phyloP scores from a whole-genome alignment of 108 stramenopile genomes.

The Skeletonema menzelii region DNA sequence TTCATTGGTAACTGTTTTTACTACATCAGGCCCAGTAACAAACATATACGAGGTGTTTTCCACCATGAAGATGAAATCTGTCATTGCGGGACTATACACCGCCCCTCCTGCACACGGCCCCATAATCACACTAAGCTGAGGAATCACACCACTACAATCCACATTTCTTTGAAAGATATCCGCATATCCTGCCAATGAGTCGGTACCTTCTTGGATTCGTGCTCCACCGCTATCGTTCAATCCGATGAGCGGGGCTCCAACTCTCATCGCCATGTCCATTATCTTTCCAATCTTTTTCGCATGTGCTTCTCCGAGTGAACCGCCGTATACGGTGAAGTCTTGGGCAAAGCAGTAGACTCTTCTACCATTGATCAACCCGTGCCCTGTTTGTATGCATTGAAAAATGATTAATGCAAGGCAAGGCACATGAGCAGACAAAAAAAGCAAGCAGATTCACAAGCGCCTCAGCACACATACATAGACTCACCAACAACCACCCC shows the following conservation, averaged over 20 bases:
- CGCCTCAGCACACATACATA: background rate
- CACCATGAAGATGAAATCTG: slow-evolving; percentile 99
- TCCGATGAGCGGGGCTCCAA: slow-evolving; percentile 97
- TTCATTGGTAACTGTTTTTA: slow-evolving; percentile 99
- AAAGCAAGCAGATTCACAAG: background rate
- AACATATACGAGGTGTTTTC: slow-evolving; percentile 97
- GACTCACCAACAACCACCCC: slow-evolving; percentile 82
- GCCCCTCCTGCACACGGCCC: slow-evolving; percentile 94
- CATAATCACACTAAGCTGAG: slow-evolving; percentile 95
- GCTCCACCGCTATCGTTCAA: slow-evolving; percentile 98
- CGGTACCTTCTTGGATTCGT: slow-evolving; percentile 99
- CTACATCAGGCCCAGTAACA: slow-evolving; percentile 99
- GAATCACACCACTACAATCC: slow-evolving; percentile 94
- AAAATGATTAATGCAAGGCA: background rate
- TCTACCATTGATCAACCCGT: slow-evolving; percentile 62
- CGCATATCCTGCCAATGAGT: slow-evolving; percentile 95
- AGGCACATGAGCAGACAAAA: background rate
- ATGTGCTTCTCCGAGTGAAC: slow-evolving; percentile 93
- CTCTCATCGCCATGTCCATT: slow-evolving; percentile 96
- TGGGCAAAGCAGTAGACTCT: slow-evolving; percentile 88
- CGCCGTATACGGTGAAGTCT: slow-evolving; percentile 99
- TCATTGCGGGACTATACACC: slow-evolving; percentile 99
- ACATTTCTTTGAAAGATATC: slow-evolving; percentile 99
- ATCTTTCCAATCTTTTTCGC: slow-evolving; percentile 99
- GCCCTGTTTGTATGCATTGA: slow-evolving; percentile 2